phyloP scores from a whole-genome alignment of 805 yeast genomes.

The Saccharomycopsis babjevae region DNA sequence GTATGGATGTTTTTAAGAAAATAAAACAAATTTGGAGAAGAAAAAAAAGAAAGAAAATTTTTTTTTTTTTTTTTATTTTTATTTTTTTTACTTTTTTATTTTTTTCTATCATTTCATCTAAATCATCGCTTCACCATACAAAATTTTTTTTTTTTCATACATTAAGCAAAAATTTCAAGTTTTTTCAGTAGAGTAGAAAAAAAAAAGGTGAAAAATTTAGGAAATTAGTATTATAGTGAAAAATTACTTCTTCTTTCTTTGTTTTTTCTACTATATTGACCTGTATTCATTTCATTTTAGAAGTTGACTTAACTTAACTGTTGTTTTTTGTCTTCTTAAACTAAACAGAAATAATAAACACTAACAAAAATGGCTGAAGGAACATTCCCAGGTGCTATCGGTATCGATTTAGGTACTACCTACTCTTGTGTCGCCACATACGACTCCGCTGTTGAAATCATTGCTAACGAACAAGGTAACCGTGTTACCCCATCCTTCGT shows the following conservation, averaged over 20 bases:
- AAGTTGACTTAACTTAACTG: too few species aligned
- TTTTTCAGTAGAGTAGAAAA: background rate
- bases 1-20: background rate
- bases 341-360: background rate
- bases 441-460: constrained; percentile 68
- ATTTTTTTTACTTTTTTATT: background rate
- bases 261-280: too few species aligned
- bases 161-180: background rate
- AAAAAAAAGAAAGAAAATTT: background rate
- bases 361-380: constrained; percentile 76
- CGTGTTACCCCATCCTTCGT: constrained; percentile 77
- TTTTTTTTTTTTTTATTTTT: background rate
- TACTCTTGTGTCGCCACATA: constrained; percentile 73
- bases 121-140: constrained; percentile 1
- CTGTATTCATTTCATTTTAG: background rate
- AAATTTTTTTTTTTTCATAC: background rate
- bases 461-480: constrained; percentile 81
- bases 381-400: constrained; percentile 98
- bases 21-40: background rate
- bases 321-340: background rate
- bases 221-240: background rate
- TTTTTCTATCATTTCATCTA: background rate
- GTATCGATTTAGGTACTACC: constrained; percentile 96
- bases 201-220: background rate
- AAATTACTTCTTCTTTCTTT: background rate